phyloP scores from a whole-genome alignment of 352 stramenopile species.

The Albugo laibachii region DNA sequence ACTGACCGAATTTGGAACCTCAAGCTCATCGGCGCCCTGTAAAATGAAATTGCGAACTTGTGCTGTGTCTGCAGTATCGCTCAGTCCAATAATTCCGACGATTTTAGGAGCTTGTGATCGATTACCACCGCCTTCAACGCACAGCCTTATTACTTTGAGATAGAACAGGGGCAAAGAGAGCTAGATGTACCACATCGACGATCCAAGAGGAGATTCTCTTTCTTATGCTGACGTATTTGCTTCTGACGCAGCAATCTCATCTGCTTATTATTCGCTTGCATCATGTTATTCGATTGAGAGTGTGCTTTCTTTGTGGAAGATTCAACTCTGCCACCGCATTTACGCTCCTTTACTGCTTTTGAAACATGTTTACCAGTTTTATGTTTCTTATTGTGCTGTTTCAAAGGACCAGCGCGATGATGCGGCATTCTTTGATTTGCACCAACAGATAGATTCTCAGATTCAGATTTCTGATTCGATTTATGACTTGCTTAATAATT shows the following conservation, averaged over 20 bases:
- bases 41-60: conserved; percentile 47
- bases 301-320: conserved; percentile 10
- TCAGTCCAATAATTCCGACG: conserved; percentile 67
- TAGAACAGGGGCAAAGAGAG: too few relatives aligned
- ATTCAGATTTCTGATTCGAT: too few relatives aligned
- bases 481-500: too few relatives aligned
- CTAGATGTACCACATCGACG: conserved; percentile 13
- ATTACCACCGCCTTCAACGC: conserved; percentile 21
- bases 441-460: too few relatives aligned
- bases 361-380: conserved; percentile 69
- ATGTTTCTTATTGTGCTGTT: conserved; percentile 86
- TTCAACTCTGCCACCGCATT: conserved; percentile 58
- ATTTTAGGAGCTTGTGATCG: conserved; percentile 60
- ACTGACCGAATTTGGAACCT: conserved; percentile 17
- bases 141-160: too few relatives aligned
- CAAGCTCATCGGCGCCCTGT: conserved; percentile 28
- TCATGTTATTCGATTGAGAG: conserved; percentile 19
- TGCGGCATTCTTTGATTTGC: conserved; percentile 17
- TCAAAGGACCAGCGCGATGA: conserved; percentile 74
- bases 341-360: conserved; percentile 54
- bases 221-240: conserved; percentile 68
- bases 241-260: conserved; percentile 66
- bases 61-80: conserved; percentile 30
- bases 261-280: conserved; percentile 46
- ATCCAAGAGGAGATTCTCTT: conserved; percentile 65